These are phyloP conservation scores for Annulohypoxylon maeteangense DNA, from an alignment of 495 filamentous ascomycete species.

Conservation along the genomic window DNA sequence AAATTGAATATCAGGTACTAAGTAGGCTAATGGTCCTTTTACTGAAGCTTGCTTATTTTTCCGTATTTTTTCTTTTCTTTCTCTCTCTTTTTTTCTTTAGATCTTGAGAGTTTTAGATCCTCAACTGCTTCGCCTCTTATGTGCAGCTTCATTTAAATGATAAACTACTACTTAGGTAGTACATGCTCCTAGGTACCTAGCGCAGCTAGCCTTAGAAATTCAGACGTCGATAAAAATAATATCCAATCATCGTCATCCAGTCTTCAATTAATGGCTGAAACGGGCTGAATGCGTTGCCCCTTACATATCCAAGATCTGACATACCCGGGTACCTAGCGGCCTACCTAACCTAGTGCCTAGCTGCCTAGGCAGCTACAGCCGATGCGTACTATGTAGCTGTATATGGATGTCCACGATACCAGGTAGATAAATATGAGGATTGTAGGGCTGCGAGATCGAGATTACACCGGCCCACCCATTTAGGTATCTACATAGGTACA, in stretches of 20 bases:
- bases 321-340: neutral
- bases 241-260: slow-evolving; percentile 13
- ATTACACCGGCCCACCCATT: neutral
- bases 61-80: neutral
- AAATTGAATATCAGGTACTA: no score
- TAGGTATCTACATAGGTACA: no score
- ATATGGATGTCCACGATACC: no score
- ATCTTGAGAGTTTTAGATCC: neutral
- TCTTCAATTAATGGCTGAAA: slow-evolving; percentile 18
- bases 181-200: neutral
- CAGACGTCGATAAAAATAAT: slow-evolving; percentile 24
- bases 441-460: neutral
- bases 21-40: neutral
- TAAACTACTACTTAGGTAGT: neutral
- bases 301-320: neutral
- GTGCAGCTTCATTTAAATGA: neutral
- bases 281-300: slow-evolving; percentile 8
- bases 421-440: neutral
- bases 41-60: neutral
- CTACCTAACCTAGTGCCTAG: neutral
- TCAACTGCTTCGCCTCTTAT: neutral
- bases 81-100: neutral
- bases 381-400: no score
- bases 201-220: slow-evolving; percentile 6
- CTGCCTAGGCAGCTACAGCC: neutral